phyloP scores from a whole-genome alignment of 257 asterid species.

The Euphrasia confusa region DNA sequence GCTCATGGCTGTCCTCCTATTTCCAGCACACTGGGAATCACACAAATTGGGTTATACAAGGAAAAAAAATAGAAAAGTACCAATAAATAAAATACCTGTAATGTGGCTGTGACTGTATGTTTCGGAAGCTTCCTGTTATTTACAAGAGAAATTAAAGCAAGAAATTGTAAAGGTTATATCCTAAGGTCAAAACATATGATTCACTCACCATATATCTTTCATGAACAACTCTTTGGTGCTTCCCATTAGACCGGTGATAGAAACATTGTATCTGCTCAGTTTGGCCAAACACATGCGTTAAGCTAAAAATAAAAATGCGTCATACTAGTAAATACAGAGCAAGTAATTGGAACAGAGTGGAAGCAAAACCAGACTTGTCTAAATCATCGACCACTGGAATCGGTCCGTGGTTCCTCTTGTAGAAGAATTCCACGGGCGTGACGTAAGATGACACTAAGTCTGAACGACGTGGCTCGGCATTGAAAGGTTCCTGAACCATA shows the following conservation, averaged over 20 bases:
- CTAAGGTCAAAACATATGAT: constrained; percentile 5
- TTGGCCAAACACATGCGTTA: constrained; percentile 23
- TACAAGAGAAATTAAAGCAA: constrained; percentile 20
- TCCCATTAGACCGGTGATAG: constrained; percentile 50
- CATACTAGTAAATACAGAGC: neutral
- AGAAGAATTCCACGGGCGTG: constrained; percentile 80
- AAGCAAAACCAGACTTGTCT: constrained; percentile 41
- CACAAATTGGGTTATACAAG: constrained; percentile 4
- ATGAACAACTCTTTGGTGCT: constrained; percentile 53
- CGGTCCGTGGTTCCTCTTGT: constrained; percentile 98
- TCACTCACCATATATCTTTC: constrained; percentile 79
- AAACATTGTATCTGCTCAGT: constrained; percentile 56
- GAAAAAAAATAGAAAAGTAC: neutral
- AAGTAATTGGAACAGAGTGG: constrained; percentile 35
- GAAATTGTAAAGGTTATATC: constrained; percentile 10
- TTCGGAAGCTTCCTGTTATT: constrained; percentile 73
- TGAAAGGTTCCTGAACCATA: constrained; percentile 67
- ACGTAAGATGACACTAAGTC: constrained; percentile 64
- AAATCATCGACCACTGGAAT: constrained; percentile 76
- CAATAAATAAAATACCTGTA: constrained; percentile 50
- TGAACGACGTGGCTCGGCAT: no score
- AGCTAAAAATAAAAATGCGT: constrained; percentile 14
- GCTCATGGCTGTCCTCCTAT: constrained; percentile 99
- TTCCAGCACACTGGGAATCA: constrained; percentile 83
- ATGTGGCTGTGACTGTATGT: constrained; percentile 73